Percentiles rank a stretch among this genome's conserved stretches.
These are phyloP conservation scores for Neonectria magnoliae DNA, from an alignment of 2,329 filamentous ascomycete species.

Conservation along the genomic window DNA sequence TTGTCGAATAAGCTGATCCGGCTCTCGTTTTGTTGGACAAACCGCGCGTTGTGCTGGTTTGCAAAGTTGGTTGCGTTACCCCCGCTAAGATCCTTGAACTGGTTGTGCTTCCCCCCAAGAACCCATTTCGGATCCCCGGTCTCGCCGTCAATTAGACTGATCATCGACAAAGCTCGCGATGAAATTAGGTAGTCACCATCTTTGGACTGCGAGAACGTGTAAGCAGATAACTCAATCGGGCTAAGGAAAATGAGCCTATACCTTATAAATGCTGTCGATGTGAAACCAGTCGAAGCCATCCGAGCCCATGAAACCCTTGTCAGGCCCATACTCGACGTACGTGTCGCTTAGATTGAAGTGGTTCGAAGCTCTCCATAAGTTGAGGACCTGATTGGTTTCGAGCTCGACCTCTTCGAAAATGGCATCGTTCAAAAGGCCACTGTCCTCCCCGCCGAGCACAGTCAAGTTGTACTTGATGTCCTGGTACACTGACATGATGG, in stretches of 20 bases:
- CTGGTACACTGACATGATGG: constrained; percentile 36
- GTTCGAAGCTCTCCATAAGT: constrained; percentile 40
- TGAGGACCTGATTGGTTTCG: constrained; percentile 34
- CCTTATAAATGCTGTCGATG: constrained; percentile 43
- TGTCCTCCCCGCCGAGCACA: constrained; percentile 30
- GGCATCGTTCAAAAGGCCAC: constrained; percentile 36
- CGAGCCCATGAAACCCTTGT: constrained; percentile 30
- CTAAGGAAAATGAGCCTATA: neutral
- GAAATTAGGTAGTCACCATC: constrained; percentile 49
- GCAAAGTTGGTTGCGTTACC: constrained; percentile 48
- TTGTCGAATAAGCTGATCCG: constrained; percentile 65
- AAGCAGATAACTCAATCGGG: neutral
- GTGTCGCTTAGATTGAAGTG: constrained; percentile 35
- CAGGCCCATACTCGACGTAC: constrained; percentile 30
- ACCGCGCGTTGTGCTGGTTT: constrained; percentile 62
- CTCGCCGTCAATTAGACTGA: constrained; percentile 43
- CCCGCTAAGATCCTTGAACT: constrained; percentile 47
- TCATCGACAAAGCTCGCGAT: constrained; percentile 42
- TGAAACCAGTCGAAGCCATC: constrained; percentile 44
- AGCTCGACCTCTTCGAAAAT: constrained; percentile 39
- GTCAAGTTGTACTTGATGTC: constrained; percentile 39
- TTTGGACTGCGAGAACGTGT: constrained; percentile 31
- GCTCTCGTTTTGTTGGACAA: constrained; percentile 56
- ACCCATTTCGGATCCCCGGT: constrained; percentile 46
- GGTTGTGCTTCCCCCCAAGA: constrained; percentile 47